Evolutionary conservation across 805 yeast species (phyloP).

Genomic region (Helenozyma baotianmanensis): DNA sequence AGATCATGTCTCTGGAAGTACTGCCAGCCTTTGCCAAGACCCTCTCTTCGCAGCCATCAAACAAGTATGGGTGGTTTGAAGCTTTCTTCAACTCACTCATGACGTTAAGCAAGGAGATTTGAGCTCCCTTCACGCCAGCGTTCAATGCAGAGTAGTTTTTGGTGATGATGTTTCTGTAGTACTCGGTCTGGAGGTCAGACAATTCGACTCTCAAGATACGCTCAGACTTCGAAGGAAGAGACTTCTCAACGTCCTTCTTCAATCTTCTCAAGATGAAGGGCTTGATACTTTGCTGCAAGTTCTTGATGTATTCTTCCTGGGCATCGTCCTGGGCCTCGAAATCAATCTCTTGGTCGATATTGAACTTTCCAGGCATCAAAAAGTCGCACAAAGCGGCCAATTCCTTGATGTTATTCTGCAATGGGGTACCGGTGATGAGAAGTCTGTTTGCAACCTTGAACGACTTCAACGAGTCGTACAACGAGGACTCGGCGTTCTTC

Average conservation of each 20-base stretch:
- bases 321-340: constrained; percentile 83
- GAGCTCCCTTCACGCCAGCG: constrained; percentile 70
- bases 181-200: constrained; percentile 91
- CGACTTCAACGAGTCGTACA: constrained; percentile 80
- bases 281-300: constrained; percentile 76
- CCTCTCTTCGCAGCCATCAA: constrained; percentile 86
- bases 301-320: constrained; percentile 85
- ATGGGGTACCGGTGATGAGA: constrained; percentile 95
- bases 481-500: constrained; percentile 88
- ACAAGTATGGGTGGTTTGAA: constrained; percentile 92
- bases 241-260: constrained; percentile 96
- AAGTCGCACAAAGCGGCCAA: constrained; percentile 92
- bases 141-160: constrained; percentile 89
- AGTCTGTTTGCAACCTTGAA: constrained; percentile 82
- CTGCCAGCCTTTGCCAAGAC: constrained; percentile 64
- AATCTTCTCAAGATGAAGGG: constrained; percentile 91
- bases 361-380: constrained; percentile 90
- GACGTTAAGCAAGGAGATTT: constrained; percentile 79
- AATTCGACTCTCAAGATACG: constrained; percentile 92
- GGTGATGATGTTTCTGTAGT: constrained; percentile 89
- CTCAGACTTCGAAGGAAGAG: constrained; percentile 93
- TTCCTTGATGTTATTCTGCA: constrained; percentile 93
- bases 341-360: constrained; percentile 91
- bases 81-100: constrained; percentile 97
- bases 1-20: constrained; percentile 66